Evolutionary conservation across 1,139 yeast species (phyloP).

Genomic region (Maudiozyma humilis): DNA sequence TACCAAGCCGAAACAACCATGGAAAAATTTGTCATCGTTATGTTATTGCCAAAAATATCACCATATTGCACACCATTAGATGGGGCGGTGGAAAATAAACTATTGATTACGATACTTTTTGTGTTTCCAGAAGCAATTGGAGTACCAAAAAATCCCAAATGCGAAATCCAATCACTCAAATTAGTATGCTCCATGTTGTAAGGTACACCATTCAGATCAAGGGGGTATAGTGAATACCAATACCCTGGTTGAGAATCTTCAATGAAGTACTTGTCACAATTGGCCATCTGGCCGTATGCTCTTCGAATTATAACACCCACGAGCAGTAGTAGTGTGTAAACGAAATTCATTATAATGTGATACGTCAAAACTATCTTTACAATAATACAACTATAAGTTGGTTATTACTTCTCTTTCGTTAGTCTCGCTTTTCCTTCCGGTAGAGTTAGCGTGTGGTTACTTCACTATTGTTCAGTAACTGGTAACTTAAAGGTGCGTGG

Average conservation of each 20-base stretch:
- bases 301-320: no score
- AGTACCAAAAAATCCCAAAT: not conserved
- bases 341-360: no score
- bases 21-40: not conserved
- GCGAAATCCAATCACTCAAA: not conserved
- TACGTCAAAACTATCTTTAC: no score
- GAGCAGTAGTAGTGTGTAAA: no score
- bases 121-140: conserved; percentile 1
- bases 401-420: no score
- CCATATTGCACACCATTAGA: not conserved
- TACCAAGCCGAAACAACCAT: not conserved
- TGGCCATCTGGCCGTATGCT: not conserved
- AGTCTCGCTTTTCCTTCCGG: no score
- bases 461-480: no score
- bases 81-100: not conserved
- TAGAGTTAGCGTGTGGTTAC: no score
- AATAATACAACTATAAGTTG: no score
- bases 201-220: not conserved
- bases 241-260: not conserved
- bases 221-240: not conserved
- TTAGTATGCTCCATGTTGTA: not conserved
- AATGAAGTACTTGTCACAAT: not conserved
- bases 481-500: no score
- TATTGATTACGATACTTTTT: not conserved
- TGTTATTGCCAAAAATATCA: not conserved